Evolutionary conservation across 345 rosid species (phyloP).

Genomic region (Linum tenue): DNA sequence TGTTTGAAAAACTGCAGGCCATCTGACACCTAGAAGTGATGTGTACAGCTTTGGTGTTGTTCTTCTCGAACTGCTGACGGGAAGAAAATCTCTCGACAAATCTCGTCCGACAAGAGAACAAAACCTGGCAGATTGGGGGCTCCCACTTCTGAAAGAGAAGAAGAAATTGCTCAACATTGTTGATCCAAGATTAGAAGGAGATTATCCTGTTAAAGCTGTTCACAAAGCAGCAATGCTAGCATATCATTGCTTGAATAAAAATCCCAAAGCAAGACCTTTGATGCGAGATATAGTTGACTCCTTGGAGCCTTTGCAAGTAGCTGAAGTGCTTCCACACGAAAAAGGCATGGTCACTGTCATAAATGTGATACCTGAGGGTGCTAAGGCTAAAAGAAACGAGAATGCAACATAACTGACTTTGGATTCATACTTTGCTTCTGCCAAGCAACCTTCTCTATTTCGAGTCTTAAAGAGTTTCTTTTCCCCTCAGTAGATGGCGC

Average conservation of each 20-base stretch:
- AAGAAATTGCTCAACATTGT: conserved; percentile 65
- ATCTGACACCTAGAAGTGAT: conserved; percentile 77
- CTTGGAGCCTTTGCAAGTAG: conserved; percentile 75
- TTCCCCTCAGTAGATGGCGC: not conserved
- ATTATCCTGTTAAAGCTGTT: conserved; percentile 64
- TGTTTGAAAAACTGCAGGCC: conserved; percentile 37
- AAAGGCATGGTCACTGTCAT: conserved; percentile 39
- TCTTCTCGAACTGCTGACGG: conserved; percentile 68
- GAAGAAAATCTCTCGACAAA: conserved; percentile 82
- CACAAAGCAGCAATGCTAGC: conserved; percentile 96
- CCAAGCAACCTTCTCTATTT: conserved; percentile 2
- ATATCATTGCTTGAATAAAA: conserved; percentile 82
- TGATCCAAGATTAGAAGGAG: conserved; percentile 66
- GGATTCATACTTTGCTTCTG: not conserved
- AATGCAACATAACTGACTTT: conserved; percentile 14
- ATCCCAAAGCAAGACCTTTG: conserved; percentile 94
- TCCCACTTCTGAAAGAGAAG: conserved; percentile 81
- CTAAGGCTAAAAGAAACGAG: conserved; percentile 26
- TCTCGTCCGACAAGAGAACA: conserved; percentile 80
- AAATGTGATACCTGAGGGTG: conserved; percentile 31
- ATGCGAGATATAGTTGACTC: conserved; percentile 96
- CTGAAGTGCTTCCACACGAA: conserved; percentile 29
- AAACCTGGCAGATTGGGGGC: conserved; percentile 83
- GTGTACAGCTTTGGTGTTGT: conserved; percentile 86
- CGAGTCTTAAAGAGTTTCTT: not conserved